phyloP scores from a whole-genome alignment of 2,329 filamentous ascomycete species.

The Ophidiomyces ophidiicola region DNA sequence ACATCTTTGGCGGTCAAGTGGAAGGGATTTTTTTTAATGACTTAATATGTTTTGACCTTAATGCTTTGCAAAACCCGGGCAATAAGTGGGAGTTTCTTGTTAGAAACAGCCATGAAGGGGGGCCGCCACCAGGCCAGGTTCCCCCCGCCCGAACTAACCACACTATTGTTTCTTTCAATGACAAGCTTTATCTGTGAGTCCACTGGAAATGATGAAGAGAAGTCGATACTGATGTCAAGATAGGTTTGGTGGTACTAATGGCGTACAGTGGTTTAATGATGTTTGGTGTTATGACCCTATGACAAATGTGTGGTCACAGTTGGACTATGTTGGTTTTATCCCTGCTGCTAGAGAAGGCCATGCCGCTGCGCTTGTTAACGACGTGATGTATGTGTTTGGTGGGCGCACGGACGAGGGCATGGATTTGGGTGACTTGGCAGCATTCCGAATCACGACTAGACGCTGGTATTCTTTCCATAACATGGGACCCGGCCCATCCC shows the following conservation, averaged over 20 bases:
- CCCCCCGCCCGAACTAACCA: conserved; percentile 92
- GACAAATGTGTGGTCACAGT: conserved; percentile 68
- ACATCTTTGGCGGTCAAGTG: conserved; percentile 93
- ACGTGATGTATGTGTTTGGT: conserved; percentile 99
- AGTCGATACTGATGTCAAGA: conserved; percentile 13
- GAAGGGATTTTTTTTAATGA: conserved; percentile 99
- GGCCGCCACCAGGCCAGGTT: conserved; percentile 49
- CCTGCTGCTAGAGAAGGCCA: conserved; percentile 88
- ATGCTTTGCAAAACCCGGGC: conserved; percentile 77
- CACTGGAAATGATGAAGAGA: neutral
- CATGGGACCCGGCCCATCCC: conserved; percentile 91
- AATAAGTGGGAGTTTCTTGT: conserved; percentile 95
- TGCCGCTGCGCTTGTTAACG: conserved; percentile 81
- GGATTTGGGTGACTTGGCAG: conserved; percentile 85
- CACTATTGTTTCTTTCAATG: conserved; percentile 78
- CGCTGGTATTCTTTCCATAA: conserved; percentile 99
- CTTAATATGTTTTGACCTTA: conserved; percentile 85
- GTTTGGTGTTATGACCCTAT: conserved; percentile 92
- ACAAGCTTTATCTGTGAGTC: conserved; percentile 82
- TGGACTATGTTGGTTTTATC: conserved; percentile 96
- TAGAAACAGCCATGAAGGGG: conserved; percentile 51
- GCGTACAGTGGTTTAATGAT: conserved; percentile 95
- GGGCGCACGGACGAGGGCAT: conserved; percentile 86
- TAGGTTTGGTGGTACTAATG: conserved; percentile 95
- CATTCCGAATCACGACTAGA: conserved; percentile 66